A percentile compares a stretch with the other conserved stretches of the same genome.
Conservation (phyloP, 2,329 filamentous ascomycete genomes). For the Ceratocystis lukuohia region DNA sequence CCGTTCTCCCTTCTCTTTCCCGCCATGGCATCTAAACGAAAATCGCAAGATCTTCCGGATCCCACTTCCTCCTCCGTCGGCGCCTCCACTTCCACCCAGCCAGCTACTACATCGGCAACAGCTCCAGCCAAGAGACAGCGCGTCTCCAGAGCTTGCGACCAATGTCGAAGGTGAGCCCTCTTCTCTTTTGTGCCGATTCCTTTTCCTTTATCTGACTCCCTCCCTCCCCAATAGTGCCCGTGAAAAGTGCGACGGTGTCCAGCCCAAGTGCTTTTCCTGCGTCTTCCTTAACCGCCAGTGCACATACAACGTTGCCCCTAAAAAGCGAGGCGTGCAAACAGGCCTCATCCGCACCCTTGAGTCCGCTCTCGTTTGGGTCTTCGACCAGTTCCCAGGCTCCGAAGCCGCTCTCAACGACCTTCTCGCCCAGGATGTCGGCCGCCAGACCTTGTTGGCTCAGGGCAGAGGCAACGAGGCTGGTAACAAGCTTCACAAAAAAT, state of each 20-base stretch:
- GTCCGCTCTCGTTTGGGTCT: slow-evolving; percentile 51
- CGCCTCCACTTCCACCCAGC: slow-evolving; percentile 20
- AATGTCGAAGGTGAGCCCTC: slow-evolving; percentile 36
- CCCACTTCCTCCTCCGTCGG: slow-evolving; percentile 21
- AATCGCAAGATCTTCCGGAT: slow-evolving; percentile 23
- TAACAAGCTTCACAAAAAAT: slow-evolving; percentile 46
- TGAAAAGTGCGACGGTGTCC: slow-evolving; percentile 59
- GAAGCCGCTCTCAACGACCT: slow-evolving; percentile 45
- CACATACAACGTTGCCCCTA: slow-evolving; percentile 58
- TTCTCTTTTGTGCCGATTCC: neutral
- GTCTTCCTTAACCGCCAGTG: slow-evolving; percentile 49
- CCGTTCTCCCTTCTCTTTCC: neutral
- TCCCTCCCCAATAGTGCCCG: slow-evolving; percentile 33
- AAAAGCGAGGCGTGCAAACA: slow-evolving; percentile 67
- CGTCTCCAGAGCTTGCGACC: slow-evolving; percentile 56
- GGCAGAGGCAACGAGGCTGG: slow-evolving; percentile 32
- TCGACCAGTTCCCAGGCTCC: slow-evolving; percentile 45
- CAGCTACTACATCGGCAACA: slow-evolving; percentile 22
- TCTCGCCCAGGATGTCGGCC: slow-evolving; percentile 34
- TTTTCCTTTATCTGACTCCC: neutral
- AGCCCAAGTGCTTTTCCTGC: slow-evolving; percentile 55
- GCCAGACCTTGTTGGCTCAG: slow-evolving; percentile 38
- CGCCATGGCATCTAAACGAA: slow-evolving; percentile 31
- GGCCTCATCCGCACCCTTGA: slow-evolving; percentile 66
- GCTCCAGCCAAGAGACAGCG: slow-evolving; percentile 44